Base-by-base conservation (phyloP, 208 protist genomes). In the Angomonas ambiguus region DNA sequence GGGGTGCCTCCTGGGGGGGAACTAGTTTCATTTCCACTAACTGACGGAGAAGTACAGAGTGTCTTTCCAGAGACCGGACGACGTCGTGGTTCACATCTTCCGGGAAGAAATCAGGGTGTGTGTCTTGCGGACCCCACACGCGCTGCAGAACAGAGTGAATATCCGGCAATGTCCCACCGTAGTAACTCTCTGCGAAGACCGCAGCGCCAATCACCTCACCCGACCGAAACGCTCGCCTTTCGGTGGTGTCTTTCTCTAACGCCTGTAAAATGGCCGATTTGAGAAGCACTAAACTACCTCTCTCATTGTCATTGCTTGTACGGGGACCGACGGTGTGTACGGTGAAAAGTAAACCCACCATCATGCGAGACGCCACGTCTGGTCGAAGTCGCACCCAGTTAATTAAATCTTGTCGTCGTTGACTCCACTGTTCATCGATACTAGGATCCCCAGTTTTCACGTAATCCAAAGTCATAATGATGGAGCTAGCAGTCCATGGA, bases 301-400 rank as follows among this genome's bases (percentile, higher is more conserved):
- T 22, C 53, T 20, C 22, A 16, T 16, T 59, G 6, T 59, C 25
- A n/a, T 59, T 30, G 24, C 11, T 2, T 16, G 20, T 16, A 2
- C n/a, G 22, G 2, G 11, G 4, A 20, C 4, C 20, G 20, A 59
- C 53, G 4, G 53, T 20, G 11, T 59, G 53, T 22, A 31, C 72
- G 22, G 76, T 71, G 71, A 93, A 93, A 24, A 93, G 58, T 2
- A 82, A 76, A 60, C 81, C 77, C 10, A 80, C 51, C 41, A 93
- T 69, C 35, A 74, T 76, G n/a, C 87, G 87, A 16, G 76, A 75
- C 5, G 87, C 78, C 30, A 90, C 81, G 42, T 90, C 80, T 2
- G 82, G 83, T 32, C 79, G 69, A 38, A 79, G 66, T 58, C 71
- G 79, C 11, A 79, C 63, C 60, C 79, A 63, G 13, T 67, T 65